These are phyloP conservation scores for Fraxinus floribunda DNA, from an alignment of 305 asterid genomes.

Conservation along the genomic window DNA sequence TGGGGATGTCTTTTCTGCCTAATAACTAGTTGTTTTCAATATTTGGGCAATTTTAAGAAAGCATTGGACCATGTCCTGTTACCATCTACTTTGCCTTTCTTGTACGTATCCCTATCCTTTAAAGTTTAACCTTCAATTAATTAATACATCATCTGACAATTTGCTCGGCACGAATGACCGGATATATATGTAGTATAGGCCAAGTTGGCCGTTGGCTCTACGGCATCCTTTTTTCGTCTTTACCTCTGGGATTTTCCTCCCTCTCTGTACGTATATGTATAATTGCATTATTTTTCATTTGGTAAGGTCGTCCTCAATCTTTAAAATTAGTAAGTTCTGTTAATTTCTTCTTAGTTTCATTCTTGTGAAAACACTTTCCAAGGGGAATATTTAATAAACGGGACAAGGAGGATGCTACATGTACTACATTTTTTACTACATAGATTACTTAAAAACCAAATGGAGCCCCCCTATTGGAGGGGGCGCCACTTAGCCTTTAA, in stretches of 20 bases:
- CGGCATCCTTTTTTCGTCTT: background rate
- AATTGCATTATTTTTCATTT: background rate
- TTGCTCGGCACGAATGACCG: background rate
- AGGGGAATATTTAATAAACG: background rate
- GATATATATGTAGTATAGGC: background rate
- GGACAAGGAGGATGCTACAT: background rate
- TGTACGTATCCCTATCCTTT: background rate
- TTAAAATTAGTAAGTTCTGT: background rate
- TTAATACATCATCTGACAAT: background rate
- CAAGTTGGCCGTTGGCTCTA: background rate
- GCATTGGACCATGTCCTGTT: background rate
- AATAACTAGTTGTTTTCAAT: conserved; percentile 22
- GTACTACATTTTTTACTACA: no score
- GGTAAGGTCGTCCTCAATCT: background rate
- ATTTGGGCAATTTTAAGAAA: conserved; percentile 24
- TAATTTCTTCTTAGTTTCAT: background rate
- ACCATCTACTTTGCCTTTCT: background rate
- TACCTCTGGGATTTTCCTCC: background rate
- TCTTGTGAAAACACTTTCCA: background rate
- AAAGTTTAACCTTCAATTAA: background rate
- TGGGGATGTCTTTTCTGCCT: conserved; percentile 34
- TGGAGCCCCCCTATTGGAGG: no score
- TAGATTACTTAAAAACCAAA: no score
- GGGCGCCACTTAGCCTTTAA: no score
- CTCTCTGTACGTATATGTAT: background rate